Conservation (phyloP, 768 basidiomycete genomes). For the Guyanaporus albipodus region DNA sequence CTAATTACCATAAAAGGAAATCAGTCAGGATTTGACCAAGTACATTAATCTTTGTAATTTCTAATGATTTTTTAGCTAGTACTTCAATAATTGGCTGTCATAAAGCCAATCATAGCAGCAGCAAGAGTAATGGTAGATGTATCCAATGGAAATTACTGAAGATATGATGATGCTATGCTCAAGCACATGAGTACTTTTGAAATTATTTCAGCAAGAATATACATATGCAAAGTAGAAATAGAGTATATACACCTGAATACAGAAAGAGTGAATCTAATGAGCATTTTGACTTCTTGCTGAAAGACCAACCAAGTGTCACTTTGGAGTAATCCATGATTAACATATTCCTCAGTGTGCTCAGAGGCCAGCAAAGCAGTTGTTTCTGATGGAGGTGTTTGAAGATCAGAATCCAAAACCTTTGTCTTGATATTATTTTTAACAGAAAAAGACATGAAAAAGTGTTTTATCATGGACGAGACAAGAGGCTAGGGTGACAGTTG, state of each 20-base stretch:
- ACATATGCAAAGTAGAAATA: background rate
- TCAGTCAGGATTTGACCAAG: too few relatives aligned
- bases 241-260: conserved; percentile 59
- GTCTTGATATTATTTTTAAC: background rate
- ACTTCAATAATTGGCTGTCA: too few relatives aligned
- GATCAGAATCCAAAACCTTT: background rate
- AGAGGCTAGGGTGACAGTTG: background rate
- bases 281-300: conserved; percentile 31
- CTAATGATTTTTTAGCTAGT: too few relatives aligned
- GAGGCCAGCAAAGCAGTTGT: conserved; percentile 56
- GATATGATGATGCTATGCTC: conserved; percentile 87
- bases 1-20: too few relatives aligned
- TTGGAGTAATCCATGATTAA: conserved; percentile 33
- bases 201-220: background rate
- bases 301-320: conserved; percentile 13
- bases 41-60: too few relatives aligned
- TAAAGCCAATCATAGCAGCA: conserved; percentile 68
- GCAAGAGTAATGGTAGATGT: conserved; percentile 87
- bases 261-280: conserved; percentile 65
- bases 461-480: conserved; percentile 1
- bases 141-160: conserved; percentile 88
- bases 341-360: conserved; percentile 37
- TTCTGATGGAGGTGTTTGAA: conserved; percentile 33
- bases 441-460: conserved; percentile 2
- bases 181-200: conserved; percentile 57